Base-by-base conservation (phyloP, 768 basidiomycete species). In the Boletus huronensis region DNA sequence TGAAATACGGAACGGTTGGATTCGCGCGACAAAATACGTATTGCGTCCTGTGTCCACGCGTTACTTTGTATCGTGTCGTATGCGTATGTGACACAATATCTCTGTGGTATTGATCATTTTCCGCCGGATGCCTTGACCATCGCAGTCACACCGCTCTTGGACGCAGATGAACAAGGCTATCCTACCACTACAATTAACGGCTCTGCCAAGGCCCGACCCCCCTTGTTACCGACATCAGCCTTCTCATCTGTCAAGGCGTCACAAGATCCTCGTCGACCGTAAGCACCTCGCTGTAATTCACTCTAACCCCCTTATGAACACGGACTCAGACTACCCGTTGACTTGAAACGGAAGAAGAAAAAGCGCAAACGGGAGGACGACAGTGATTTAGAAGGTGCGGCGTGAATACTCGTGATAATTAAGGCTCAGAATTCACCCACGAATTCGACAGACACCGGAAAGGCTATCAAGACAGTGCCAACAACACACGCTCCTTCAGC, bases 301-400 rank as follows among this genome's bases (percentile, higher is more conserved):
- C 61, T 67, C n/a, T 11, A 32, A 26, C 17, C 21, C 14, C 11
- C 43, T 63, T 1, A 53, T 31, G 9, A 29, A 26, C 38, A 31
- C 35, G 32, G 1, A 19, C 35, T 19, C 45, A 76, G 72, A 52
- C 47, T 66, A 48, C 58, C 69, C 11, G 80, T 83, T 13, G 87
- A 88, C 44, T 57, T 75, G 28, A 88, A 85, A 75, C 88, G 82
- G 72, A 89, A 87, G 76, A 90, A 88, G 74, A 90, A 90, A 74
- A 92, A 91, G 66, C 87, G 90, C 70, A 90, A 88, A 78, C 81
- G 87, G 52, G 88, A 89, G 9, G 83, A 81, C 36, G 84, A 83
- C n/a, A 87, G 85, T 59, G 89, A 90, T 58, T 69, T 74, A 31
- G 88, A 90, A 63, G 76, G 75, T 66, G 81, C 83, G 82, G 70